Evolutionary conservation across 2,329 filamentous ascomycete genomes (phyloP), one percentile per base, ranked within the genome.

Genomic region (Pseudogymnoascus pannorum): DNA sequence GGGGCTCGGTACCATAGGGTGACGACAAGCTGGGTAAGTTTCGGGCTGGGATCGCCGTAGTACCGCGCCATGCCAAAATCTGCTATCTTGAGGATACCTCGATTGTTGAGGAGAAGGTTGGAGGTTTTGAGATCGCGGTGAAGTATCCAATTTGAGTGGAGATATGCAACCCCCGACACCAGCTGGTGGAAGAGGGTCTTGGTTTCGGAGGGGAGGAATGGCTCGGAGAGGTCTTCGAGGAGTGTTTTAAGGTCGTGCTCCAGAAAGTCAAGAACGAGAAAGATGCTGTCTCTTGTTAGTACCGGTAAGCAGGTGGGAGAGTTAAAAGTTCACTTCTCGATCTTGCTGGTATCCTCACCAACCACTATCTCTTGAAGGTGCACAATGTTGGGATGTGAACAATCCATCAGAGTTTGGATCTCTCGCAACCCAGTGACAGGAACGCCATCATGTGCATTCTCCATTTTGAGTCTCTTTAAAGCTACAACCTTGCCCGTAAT

Each of bases 21-120:
- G 16, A 97, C 93, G 64, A 99, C 94, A 54, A 97, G 84, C 72
- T 93, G 89, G 2, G 94, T 97, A 63, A 97, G 81, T 65, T 89
- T 88, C 1, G 86, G 82, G 0, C 86, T 80, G 3, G 93, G 92
- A 67, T 91, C 86, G 58, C 89, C 89, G 61, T 89, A 89, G 76
- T 94, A 94, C 26, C 94, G 85, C 3, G 94, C 93, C 91, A 99
- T 97, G 73, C 94, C 94, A 72, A 99, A 99, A 75, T 99, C 94
- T 63, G 94, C 94, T 66, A 99, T 87, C 75, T 97, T 97, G 74
- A 99, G 87, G 73, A 89, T 87, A 51, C 94, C 94, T 51, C 92
- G 89, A 78, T 97, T 97, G 78, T 91, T 95, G 76, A 99, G 88
- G 54, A 99, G 86, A 54, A 99, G 86, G 71, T 96, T 96, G 57